Conservation (phyloP, 345 rosid genomes). For the Ricinus communis region DNA sequence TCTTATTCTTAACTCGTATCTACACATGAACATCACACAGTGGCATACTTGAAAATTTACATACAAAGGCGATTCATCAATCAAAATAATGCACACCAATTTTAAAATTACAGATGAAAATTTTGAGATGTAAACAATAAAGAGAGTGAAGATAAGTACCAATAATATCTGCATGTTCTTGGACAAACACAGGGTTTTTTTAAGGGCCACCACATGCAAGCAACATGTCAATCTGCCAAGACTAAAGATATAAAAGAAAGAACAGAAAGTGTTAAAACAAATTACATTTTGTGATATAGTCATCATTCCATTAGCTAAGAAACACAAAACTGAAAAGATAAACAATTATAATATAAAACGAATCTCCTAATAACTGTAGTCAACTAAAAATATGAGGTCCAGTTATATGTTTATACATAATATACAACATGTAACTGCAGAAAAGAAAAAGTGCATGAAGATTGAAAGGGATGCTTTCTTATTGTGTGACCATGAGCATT, state of each 20-base stretch:
- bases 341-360: neutral
- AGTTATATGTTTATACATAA: too few relatives aligned
- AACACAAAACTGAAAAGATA: neutral
- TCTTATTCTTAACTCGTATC: too few relatives aligned
- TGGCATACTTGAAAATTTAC: too few relatives aligned
- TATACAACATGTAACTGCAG: too few relatives aligned
- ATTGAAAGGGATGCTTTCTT: constrained; percentile 23
- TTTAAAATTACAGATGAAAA: neutral
- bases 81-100: neutral
- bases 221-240: constrained; percentile 67
- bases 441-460: neutral
- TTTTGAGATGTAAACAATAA: too few relatives aligned
- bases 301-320: neutral
- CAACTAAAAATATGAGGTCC: too few relatives aligned
- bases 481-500: constrained; percentile 89
- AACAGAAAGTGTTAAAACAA: neutral
- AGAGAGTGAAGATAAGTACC: constrained; percentile 49
- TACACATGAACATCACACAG: too few relatives aligned
- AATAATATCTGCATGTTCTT: constrained; percentile 81
- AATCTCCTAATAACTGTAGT: neutral
- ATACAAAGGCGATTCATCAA: too few relatives aligned
- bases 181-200: constrained; percentile 68
- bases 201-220: constrained; percentile 92
- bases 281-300: neutral
- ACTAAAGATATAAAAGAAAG: constrained; percentile 8